These are phyloP conservation scores for Ascochyta clinopodiicola DNA, from an alignment of 2,329 filamentous ascomycete species.

Conservation along the genomic window DNA sequence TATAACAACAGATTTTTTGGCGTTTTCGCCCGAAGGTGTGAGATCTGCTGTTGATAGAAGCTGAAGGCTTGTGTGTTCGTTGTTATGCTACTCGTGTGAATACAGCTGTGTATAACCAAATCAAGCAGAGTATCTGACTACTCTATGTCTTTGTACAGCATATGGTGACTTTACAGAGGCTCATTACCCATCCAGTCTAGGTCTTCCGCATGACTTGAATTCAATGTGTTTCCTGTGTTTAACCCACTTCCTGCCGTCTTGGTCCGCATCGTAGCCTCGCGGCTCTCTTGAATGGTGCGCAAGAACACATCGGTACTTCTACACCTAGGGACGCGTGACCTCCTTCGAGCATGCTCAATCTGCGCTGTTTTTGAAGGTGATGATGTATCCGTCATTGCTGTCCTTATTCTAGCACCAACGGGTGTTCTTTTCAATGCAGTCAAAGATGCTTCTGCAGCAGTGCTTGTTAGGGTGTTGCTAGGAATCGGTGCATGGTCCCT, in stretches of 20 bases:
- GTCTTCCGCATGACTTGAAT: neutral
- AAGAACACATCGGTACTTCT: neutral
- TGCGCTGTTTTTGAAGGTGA: neutral
- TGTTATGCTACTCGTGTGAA: no score
- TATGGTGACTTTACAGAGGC: neutral
- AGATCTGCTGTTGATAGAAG: no score
- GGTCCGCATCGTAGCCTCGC: neutral
- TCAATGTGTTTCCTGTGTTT: neutral
- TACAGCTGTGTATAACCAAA: neutral
- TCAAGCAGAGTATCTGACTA: neutral
- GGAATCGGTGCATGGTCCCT: neutral
- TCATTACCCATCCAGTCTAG: neutral
- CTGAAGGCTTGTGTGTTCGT: no score
- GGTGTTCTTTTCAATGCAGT: neutral
- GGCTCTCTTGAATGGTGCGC: neutral
- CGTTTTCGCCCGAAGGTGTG: no score
- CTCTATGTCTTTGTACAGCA: neutral
- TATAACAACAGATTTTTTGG: no score
- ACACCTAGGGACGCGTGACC: neutral
- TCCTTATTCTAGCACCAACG: neutral
- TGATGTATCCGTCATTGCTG: neutral
- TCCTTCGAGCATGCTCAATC: neutral
- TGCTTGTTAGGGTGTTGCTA: neutral
- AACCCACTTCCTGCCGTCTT: neutral
- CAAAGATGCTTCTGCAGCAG: neutral